Percentiles rank a stretch among this genome's conserved stretches.
Evolutionary conservation across 2,329 filamentous ascomycete genomes (phyloP).

Genomic region (Colletotrichum tabaci): DNA sequence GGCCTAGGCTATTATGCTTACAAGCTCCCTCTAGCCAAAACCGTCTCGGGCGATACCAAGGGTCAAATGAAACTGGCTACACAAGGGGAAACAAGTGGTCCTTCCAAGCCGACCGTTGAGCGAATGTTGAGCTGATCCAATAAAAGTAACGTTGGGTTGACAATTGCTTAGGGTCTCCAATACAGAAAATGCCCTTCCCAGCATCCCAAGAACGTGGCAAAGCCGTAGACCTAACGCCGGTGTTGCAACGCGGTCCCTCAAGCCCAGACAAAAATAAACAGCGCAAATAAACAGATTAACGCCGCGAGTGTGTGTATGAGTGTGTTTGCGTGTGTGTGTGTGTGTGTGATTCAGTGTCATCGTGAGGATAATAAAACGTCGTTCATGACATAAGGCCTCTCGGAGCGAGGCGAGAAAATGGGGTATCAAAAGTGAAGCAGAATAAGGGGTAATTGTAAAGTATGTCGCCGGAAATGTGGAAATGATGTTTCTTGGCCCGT

Average conservation of each 20-base stretch:
- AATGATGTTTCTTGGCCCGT: slow-evolving; percentile 26
- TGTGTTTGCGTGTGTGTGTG: no score
- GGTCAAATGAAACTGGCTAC: slow-evolving; percentile 8
- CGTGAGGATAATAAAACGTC: slow-evolving; percentile 13
- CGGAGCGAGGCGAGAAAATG: slow-evolving; percentile 42
- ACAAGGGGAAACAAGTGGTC: neutral
- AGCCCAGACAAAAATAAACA: neutral
- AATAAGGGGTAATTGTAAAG: slow-evolving; percentile 35
- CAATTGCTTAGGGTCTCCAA: neutral
- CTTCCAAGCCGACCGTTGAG: neutral
- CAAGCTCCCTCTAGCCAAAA: neutral
- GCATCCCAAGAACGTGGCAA: slow-evolving; percentile 12
- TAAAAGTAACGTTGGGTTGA: neutral
- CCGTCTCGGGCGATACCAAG: slow-evolving; percentile 21
- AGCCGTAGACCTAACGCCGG: neutral
- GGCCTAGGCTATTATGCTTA: slow-evolving; percentile 16
- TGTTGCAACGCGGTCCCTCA: neutral
- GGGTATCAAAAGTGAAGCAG: slow-evolving; percentile 54
- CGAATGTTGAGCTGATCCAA: slow-evolving; percentile 10
- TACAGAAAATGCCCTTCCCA: neutral
- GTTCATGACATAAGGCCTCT: slow-evolving; percentile 40
- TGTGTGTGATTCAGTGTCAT: neutral
- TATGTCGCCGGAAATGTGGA: slow-evolving; percentile 32
- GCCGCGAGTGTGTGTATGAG: slow-evolving; percentile 2
- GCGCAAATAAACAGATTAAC: slow-evolving; percentile 36